Evolutionary conservation across 169 alveolate species (phyloP).

Genomic region (Plasmodium chabaudi): DNA sequence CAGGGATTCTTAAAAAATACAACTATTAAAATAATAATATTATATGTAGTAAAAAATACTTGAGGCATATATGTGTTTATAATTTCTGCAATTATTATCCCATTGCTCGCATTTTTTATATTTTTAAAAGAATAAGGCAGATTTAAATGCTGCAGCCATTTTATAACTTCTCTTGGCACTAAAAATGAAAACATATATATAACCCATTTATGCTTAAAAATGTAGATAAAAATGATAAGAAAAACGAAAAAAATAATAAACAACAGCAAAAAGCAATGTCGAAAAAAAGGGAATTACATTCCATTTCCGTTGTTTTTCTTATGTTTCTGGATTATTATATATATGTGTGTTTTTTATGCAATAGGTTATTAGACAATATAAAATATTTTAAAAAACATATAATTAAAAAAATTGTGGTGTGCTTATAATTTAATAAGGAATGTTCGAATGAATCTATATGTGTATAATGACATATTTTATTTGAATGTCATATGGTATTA

Average conservation of each 20-base stretch:
- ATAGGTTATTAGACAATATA: no score
- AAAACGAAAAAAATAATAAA: not conserved
- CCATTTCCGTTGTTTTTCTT: slow-evolving; percentile 9
- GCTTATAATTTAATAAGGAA: no score
- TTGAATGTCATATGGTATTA: no score
- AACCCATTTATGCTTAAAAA: not conserved
- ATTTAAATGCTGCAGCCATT: slow-evolving; percentile 66
- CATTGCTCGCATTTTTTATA: slow-evolving; percentile 74
- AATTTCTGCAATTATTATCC: slow-evolving; percentile 60
- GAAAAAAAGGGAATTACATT: slow-evolving; percentile 3
- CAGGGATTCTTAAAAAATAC: not conserved
- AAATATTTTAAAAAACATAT: no score
- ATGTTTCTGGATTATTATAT: no score
- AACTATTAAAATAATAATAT: slow-evolving; percentile 1
- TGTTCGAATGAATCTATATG: no score
- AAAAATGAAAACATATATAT: not conserved
- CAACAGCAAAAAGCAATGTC: not conserved
- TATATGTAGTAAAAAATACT: slow-evolving; percentile 16
- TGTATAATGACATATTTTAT: no score
- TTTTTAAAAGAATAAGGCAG: slow-evolving; percentile 59
- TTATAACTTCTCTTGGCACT: slow-evolving; percentile 74
- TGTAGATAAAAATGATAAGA: not conserved
- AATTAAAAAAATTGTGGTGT: no score
- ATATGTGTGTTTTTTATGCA: no score
- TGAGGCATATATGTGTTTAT: slow-evolving; percentile 63